Evolutionary conservation across 2,329 filamentous ascomycete species (phyloP), one percentile per base, ranked within the genome.

Genomic region (Orbilia brochopaga): DNA sequence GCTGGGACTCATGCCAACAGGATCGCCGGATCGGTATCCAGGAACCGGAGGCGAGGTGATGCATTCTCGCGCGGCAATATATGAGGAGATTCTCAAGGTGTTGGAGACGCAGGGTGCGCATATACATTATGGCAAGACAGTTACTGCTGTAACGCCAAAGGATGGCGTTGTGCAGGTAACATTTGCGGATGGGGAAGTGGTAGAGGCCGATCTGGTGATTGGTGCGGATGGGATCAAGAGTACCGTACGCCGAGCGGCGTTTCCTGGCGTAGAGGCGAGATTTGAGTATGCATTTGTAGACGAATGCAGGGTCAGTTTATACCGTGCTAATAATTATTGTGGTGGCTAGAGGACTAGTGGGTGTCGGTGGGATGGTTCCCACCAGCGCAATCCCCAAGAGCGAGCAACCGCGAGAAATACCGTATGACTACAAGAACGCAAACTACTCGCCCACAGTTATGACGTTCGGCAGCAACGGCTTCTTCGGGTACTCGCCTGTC

Each of bases 141-240:
- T 66, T 2, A 53, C 17, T 4, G 23, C 42, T 10, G 69, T 73
- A 6, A 60, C 44, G n/a, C 52, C 42, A 7, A 66, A 61, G 35
- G 61, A 66, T 19, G 52, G 32, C 1, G 50, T 40, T 7, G 61
- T 73, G 37, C 55, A 73, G 32, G 56, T 73, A 19, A 40, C 52
- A 0, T 73, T 66, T 35, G 56, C 53, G 15, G 69, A 66, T 55
- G 69, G 69, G 15, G 69, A 66, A 13, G 52, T 53, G 7, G 32
- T 61, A 2, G 57, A 30, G 52, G 60, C 61, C 4, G 69, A 73
- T 61, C 42, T 73, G 5, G 69, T 73, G 19, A 35, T 73, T 66
- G 69, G 69, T 6, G 55, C 61, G n/a, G 69, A 73, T 58, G 69
- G 69, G 6, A 65, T 73, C 42, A 73, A 73, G 24, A 73, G 69